Evolutionary conservation across 192 early-diverging fungal species (phyloP), one percentile per base, ranked within the genome.

Genomic region (Linnemannia zychae): DNA sequence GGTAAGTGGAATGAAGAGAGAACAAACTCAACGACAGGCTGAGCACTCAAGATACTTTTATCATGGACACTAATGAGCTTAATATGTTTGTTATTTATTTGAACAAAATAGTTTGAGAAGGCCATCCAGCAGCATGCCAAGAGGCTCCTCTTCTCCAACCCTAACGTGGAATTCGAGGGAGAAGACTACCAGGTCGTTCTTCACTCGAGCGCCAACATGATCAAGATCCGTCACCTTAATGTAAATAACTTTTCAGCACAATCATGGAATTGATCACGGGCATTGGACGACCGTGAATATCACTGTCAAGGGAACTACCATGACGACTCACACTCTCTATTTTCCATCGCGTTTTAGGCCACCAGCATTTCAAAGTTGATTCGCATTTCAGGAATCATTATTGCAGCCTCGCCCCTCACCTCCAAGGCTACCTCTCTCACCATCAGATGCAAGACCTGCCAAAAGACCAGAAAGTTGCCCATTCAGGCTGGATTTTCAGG

Each of bases 311-410:
- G 28, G 28, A 63, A 12, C 28, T 28, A 74, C 40, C 9, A 34
- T 79, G 2, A 87, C 9, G 12, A 48, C 6, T 71, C 57, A 2
- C 11, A 18, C 3, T 82, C 24, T 44, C 36, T 17, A 33, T 31
- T 72, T 44, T 3, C 9, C 40, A 3, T 44, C 17, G 24, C 48
- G 40, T 20, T 18, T 13, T 78, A 97, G 96, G 90, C 96, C 67
- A 83, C 91, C 38, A 92, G 92, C 74, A 98, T 99, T 76, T 96
- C 96, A 50, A 96, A 98, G 81, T 91, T 99, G 33, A 96, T 99
- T 72, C 95, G 97, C 52, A 92, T 99, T 71, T 94, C 97, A 16
- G 99, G 99, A 40, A 99, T 99, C 68, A 94, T 99, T 38, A 99
- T 99, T 73, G 95, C 95, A 9, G 97, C 98, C 4, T 95, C 96